A percentile compares a stretch with the other conserved stretches of the same genome.
phyloP scores from a whole-genome alignment of 179 eudicot species.

The Carnegiea gigantea region DNA sequence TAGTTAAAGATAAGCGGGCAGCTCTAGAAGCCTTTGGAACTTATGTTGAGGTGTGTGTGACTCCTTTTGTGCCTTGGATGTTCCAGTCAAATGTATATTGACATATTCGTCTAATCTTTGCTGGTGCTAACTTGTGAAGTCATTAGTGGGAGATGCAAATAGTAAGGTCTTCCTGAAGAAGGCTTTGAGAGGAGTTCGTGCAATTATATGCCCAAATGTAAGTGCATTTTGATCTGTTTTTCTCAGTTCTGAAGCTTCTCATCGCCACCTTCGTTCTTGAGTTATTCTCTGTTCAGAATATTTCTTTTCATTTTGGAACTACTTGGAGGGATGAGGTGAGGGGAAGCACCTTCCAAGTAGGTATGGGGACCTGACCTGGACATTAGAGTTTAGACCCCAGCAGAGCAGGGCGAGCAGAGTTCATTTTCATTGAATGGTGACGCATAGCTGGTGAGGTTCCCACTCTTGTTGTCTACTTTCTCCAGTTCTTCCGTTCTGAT shows the following conservation, averaged over 20 bases:
- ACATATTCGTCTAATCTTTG: neutral
- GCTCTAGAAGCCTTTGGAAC: conserved; percentile 94
- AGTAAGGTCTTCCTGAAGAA: conserved; percentile 53
- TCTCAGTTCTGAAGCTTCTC: neutral
- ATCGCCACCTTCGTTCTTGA: neutral
- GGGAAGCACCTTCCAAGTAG: too few relatives aligned
- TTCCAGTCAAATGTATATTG: conserved; percentile 3
- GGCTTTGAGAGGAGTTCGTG: conserved; percentile 74
- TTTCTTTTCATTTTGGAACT: too few relatives aligned
- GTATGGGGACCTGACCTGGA: too few relatives aligned
- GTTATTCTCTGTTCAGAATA: too few relatives aligned
- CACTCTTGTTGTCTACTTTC: too few relatives aligned
- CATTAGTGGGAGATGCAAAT: conserved; percentile 65
- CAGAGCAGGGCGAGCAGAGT: too few relatives aligned
- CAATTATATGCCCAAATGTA: conserved; percentile 84
- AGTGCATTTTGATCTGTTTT: conserved; percentile 15
- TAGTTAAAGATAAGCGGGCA: conserved; percentile 85
- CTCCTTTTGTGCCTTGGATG: neutral
- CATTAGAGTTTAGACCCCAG: too few relatives aligned
- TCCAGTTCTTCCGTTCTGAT: too few relatives aligned
- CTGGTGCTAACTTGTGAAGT: conserved; percentile 33
- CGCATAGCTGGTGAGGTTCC: too few relatives aligned
- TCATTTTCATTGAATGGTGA: too few relatives aligned
- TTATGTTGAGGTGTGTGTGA: conserved; percentile 73
- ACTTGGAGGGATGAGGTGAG: too few relatives aligned